A percentile compares a stretch with the other conserved stretches of the same genome.
phyloP scores from a whole-genome alignment of 129 eudicot genomes.

The Tanacetum coccineum region DNA sequence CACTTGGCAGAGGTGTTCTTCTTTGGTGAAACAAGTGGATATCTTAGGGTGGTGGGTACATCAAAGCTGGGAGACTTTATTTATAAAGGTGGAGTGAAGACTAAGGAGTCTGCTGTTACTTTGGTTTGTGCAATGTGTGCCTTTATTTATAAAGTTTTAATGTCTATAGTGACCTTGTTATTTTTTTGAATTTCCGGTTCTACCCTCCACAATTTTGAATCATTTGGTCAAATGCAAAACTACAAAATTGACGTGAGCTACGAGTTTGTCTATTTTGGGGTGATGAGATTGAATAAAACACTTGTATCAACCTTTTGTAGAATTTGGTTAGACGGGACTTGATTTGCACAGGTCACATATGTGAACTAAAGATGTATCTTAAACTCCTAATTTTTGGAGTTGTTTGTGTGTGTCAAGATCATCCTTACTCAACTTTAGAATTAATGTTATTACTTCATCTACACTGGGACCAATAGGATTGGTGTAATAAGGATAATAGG shows the following conservation, averaged over 20 bases:
- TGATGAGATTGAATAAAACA: constrained; percentile 19
- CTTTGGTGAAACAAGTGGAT: constrained; percentile 34
- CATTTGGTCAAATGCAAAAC: constrained; percentile 9
- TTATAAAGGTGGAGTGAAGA: constrained; percentile 42
- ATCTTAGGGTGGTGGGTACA: constrained; percentile 29
- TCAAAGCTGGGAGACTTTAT: constrained; percentile 37
- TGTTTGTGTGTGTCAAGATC: constrained; percentile 26
- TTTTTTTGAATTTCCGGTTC: constrained; percentile 16
- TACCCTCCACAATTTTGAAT: constrained; percentile 31
- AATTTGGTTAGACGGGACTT: constrained; percentile 46
- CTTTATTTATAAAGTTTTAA: constrained; percentile 38
- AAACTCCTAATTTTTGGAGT: constrained; percentile 17
- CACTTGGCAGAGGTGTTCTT: constrained; percentile 35
- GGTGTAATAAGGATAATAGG: constrained; percentile 16
- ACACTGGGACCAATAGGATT: constrained; percentile 19
- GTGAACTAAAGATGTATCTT: constrained; percentile 8
- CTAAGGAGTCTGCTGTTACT: constrained; percentile 29
- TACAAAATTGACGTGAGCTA: constrained; percentile 19
- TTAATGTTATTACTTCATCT: constrained; percentile 9
- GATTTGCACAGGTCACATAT: constrained; percentile 22
- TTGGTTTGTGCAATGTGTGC: constrained; percentile 26
- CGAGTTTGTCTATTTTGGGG: constrained; percentile 26
- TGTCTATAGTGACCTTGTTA: constrained; percentile 31
- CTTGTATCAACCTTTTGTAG: constrained; percentile 25
- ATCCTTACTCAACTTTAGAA: constrained; percentile 16